Evolutionary conservation across 129 eudicot species (phyloP).

Genomic region (Sambucus nigra): DNA sequence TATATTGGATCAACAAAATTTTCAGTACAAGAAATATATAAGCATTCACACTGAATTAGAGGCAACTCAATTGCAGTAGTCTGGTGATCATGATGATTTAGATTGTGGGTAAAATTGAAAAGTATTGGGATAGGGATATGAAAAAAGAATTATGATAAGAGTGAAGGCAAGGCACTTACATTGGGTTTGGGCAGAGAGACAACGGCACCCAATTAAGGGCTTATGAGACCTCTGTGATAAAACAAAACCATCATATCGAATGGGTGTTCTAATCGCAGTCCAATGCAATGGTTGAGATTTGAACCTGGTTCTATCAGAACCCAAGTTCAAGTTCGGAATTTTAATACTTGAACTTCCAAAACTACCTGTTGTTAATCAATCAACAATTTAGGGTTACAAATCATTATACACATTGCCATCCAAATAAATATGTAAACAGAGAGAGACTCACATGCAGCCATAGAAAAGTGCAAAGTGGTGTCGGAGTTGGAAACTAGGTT

Average conservation of each 20-base stretch:
- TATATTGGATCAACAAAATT: no score
- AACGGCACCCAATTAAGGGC: slow-evolving; percentile 24
- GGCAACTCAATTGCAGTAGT: no score
- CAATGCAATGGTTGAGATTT: slow-evolving; percentile 25
- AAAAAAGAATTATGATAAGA: no score
- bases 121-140: no score
- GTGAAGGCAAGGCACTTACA: slow-evolving; percentile 41
- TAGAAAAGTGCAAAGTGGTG: slow-evolving; percentile 6
- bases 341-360: slow-evolving; percentile 53
- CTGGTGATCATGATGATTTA: no score
- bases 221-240: slow-evolving; percentile 27
- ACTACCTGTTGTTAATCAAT: slow-evolving; percentile 33
- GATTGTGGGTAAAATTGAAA: no score
- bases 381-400: slow-evolving; percentile 20
- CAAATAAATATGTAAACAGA: not conserved
- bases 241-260: slow-evolving; percentile 22
- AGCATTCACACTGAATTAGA: no score
- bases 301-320: slow-evolving; percentile 25
- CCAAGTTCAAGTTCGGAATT: slow-evolving; percentile 27
- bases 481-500: slow-evolving; percentile 8
- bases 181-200: slow-evolving; percentile 31
- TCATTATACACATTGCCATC: not conserved
- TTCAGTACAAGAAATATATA: no score
- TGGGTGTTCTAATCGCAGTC: slow-evolving; percentile 3
- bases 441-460: slow-evolving; percentile 51